phyloP scores from a whole-genome alignment of 2,329 filamentous ascomycete species.

The Truncatella angustata region DNA sequence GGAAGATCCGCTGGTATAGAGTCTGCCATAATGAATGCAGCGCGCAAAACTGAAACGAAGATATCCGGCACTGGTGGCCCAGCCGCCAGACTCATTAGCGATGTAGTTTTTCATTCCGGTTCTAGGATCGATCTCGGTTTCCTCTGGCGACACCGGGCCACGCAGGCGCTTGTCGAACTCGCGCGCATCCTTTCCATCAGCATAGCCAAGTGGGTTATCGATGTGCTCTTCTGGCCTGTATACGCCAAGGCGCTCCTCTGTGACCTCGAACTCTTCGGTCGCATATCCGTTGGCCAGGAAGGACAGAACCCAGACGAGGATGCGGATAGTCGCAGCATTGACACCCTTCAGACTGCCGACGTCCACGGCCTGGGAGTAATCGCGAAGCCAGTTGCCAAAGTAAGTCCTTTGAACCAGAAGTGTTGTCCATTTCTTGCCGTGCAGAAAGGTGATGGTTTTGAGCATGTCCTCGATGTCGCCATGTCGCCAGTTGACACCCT shows the following conservation, averaged over 20 bases:
- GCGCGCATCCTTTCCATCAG: slow-evolving; percentile 81
- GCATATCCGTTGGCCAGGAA: slow-evolving; percentile 83
- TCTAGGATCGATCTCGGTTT: slow-evolving; percentile 69
- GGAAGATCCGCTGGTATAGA: slow-evolving; percentile 66
- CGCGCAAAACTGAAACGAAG: slow-evolving; percentile 72
- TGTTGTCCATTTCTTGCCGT: slow-evolving; percentile 81
- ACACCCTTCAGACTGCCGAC: slow-evolving; percentile 77
- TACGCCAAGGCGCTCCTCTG: slow-evolving; percentile 73
- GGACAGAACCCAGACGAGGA: slow-evolving; percentile 78
- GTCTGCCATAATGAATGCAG: slow-evolving; percentile 73
- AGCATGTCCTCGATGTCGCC: slow-evolving; percentile 82
- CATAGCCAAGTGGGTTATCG: slow-evolving; percentile 81
- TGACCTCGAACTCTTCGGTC: slow-evolving; percentile 84
- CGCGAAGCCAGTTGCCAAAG: slow-evolving; percentile 84
- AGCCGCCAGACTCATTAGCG: slow-evolving; percentile 80
- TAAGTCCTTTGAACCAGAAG: slow-evolving; percentile 77
- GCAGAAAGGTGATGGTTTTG: slow-evolving; percentile 71
- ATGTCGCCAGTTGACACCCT: slow-evolving; percentile 69
- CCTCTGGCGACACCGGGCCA: slow-evolving; percentile 68
- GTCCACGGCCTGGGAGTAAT: slow-evolving; percentile 83
- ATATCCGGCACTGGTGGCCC: slow-evolving; percentile 88
- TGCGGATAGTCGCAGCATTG: slow-evolving; percentile 73
- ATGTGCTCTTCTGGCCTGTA: slow-evolving; percentile 76
- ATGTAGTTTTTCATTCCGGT: slow-evolving; percentile 99
- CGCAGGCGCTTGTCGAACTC: slow-evolving; percentile 79